Evolutionary conservation across 768 basidiomycete genomes (phyloP), one percentile per base, ranked within the genome.

Genomic region (Mycena rosella): DNA sequence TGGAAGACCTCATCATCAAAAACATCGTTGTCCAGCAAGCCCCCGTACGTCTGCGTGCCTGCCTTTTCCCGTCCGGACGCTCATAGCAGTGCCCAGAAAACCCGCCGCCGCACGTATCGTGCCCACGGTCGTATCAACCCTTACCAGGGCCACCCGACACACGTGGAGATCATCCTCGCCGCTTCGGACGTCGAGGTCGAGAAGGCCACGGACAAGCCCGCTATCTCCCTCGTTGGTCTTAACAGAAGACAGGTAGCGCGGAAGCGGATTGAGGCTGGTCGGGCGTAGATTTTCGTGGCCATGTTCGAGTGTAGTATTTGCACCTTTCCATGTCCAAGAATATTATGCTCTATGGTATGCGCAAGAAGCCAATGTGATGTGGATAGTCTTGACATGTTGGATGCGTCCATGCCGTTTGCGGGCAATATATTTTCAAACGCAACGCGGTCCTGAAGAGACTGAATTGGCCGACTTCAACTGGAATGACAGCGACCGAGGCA

Each of bases 1-100:
- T 95, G 68, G 97, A 98, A 75, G 96, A 96, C 69, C 91, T 99
- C 62, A 73, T 82, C 79, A 96, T 99, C 89, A 96, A 93, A 86
- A 97, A 92, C 88, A 98, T 99, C 74, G 95, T 94, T 73, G 96
- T 99, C 57, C 92, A 99, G 82, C 98, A 99, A 86, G 98, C 98
- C 73, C 98, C 98, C 70, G 94, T 95, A 85, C 67, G 94, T 89
- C 48, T 54, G 18, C 45, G 42, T 48, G n/a, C 42, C 48, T 15
- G 26, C 20, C 20, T 11, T 49, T 55, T 10, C 52, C 52, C 17
- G 36, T 42, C 32, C 6, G 52, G 63, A 57, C 55, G 38, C 69
- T 72, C 15, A 63, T 49, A 34, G 63, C 18, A 59, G 34, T 34
- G 11, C 40, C 40, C 65, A 95, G 94, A 98, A 98, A 93, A 96